Evolutionary conservation across 2,329 filamentous ascomycete species (phyloP).

Genomic region (Boeremia exigua): DNA sequence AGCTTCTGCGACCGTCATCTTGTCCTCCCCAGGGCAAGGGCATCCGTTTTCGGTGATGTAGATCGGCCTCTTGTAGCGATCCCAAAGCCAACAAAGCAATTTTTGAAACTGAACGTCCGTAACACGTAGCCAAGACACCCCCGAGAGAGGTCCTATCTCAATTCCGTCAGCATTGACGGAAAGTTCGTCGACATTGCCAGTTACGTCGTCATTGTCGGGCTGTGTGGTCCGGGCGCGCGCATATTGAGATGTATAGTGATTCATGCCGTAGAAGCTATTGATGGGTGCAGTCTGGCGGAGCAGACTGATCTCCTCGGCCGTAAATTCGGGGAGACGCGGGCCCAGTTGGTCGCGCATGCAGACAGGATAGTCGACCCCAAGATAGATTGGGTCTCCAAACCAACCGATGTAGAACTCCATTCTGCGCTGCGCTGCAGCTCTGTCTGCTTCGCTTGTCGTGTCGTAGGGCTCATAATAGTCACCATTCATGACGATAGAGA

Average conservation of each 20-base stretch:
- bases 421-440: conserved; percentile 43
- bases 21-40: conserved; percentile 42
- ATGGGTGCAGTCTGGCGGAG: conserved; percentile 31
- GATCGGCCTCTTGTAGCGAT: conserved; percentile 50
- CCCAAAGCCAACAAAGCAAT: conserved; percentile 52
- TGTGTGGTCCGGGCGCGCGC: conserved; percentile 44
- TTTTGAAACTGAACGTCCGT: conserved; percentile 45
- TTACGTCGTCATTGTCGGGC: conserved; percentile 50
- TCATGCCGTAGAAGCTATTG: conserved; percentile 55
- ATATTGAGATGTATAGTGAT: conserved; percentile 53
- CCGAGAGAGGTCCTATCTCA: conserved; percentile 47
- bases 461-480: conserved; percentile 52
- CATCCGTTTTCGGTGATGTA: conserved; percentile 55
- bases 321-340: conserved; percentile 48
- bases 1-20: too few relatives aligned
- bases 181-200: conserved; percentile 49
- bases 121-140: conserved; percentile 51
- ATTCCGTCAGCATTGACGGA: conserved; percentile 41
- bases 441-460: conserved; percentile 13
- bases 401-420: conserved; percentile 53
- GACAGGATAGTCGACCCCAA: conserved; percentile 49
- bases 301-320: conserved; percentile 49
- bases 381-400: conserved; percentile 41
- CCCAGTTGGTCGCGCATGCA: conserved; percentile 48
- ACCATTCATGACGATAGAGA: conserved; percentile 53